Percentiles rank a stretch among this genome's conserved stretches.
Conservation (phyloP, 225 moss, liverwort and hornwort species). For the Polytrichum commune region DNA sequence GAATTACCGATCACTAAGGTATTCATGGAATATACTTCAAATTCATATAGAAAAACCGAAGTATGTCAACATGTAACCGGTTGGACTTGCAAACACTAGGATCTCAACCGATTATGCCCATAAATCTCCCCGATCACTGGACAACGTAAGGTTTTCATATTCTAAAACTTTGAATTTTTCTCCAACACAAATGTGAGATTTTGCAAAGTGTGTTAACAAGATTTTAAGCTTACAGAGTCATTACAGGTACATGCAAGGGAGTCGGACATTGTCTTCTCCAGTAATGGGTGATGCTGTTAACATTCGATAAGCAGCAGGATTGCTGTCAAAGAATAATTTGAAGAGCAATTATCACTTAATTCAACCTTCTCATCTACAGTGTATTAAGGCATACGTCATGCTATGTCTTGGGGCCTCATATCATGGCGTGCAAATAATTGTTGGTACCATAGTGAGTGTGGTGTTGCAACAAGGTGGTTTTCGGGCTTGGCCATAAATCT, state of each 20-base stretch:
- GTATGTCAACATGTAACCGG: too few relatives aligned
- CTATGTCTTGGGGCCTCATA: constrained; percentile 78
- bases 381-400: constrained; percentile 72
- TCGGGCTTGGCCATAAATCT: constrained; percentile 81
- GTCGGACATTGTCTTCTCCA: constrained; percentile 6
- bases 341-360: constrained; percentile 66
- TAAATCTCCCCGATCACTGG: too few relatives aligned
- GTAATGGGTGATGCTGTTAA: constrained; percentile 73
- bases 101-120: too few relatives aligned
- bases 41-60: too few relatives aligned
- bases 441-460: constrained; percentile 79
- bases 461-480: constrained; percentile 77
- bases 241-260: not conserved
- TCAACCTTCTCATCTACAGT: constrained; percentile 61
- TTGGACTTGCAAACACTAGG: too few relatives aligned
- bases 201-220: too few relatives aligned
- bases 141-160: too few relatives aligned
- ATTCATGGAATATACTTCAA: too few relatives aligned
- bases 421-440: constrained; percentile 65
- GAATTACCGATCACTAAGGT: too few relatives aligned
- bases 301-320: constrained; percentile 79
- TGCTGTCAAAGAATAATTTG: constrained; percentile 86
- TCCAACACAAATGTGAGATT: too few relatives aligned
- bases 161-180: too few relatives aligned
- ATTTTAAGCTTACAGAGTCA: too few relatives aligned